Percentiles rank a stretch among this genome's conserved stretches.
These are phyloP conservation scores for Neodidymelliopsis sp. DNA, from an alignment of 2,329 filamentous ascomycete species.

Conservation along the genomic window DNA sequence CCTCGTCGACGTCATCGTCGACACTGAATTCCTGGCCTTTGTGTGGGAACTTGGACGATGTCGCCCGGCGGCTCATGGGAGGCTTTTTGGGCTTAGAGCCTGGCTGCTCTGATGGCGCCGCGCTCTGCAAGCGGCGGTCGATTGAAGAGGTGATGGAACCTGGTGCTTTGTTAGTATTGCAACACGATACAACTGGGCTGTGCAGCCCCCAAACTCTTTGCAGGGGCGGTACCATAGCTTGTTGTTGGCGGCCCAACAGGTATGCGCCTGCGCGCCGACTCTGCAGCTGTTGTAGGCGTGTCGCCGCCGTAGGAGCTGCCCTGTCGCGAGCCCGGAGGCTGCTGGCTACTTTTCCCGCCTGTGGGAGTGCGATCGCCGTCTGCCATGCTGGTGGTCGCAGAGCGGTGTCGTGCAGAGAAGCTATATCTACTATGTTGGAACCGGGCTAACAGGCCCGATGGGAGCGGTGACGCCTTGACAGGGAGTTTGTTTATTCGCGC, in stretches of 20 bases:
- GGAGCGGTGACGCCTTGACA: constrained; percentile 16
- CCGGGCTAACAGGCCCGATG: constrained; percentile 14
- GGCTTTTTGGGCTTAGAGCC: constrained; percentile 69
- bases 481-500: constrained; percentile 24
- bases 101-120: constrained; percentile 29
- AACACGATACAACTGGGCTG: neutral
- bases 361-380: constrained; percentile 39
- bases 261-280: constrained; percentile 42
- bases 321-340: constrained; percentile 33
- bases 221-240: constrained; percentile 43
- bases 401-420: constrained; percentile 18
- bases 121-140: constrained; percentile 38
- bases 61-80: constrained; percentile 73
- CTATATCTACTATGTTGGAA: constrained; percentile 1
- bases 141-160: constrained; percentile 47
- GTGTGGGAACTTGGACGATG: constrained; percentile 77
- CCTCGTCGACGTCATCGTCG: constrained; percentile 84
- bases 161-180: constrained; percentile 22
- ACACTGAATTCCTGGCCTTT: constrained; percentile 88
- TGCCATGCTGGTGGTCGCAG: constrained; percentile 33
- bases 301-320: constrained; percentile 36
- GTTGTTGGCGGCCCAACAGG: constrained; percentile 37
- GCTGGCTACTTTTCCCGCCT: constrained; percentile 32
- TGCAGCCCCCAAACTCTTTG: neutral
- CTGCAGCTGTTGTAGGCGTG: constrained; percentile 33